Evolutionary conservation across 1,284 basidiomycete genomes (phyloP).

Genomic region (Pterulicium gracile): DNA sequence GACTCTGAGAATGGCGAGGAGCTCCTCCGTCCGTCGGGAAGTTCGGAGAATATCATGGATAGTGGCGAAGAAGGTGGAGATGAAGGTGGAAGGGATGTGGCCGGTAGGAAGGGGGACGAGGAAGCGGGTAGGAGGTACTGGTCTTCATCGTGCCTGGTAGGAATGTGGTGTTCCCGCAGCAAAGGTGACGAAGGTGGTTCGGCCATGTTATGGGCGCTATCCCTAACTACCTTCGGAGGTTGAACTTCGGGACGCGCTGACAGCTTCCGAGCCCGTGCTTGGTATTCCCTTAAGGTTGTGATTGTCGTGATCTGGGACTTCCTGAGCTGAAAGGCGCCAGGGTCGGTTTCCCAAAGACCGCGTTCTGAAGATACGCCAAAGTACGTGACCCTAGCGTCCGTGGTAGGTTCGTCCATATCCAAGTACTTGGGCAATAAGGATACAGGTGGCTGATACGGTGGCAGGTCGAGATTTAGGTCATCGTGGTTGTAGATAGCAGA

Average conservation of each 20-base stretch:
- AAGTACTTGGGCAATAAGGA: neutral
- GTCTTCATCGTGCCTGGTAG: too few relatives aligned
- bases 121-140: constrained; percentile 14
- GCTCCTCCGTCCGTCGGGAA: neutral
- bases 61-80: constrained; percentile 21
- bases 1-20: neutral
- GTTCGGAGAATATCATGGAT: constrained; percentile 13
- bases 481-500: neutral
- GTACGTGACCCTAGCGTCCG: constrained; percentile 27
- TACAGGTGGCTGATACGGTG: neutral
- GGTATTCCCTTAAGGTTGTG: too few relatives aligned
- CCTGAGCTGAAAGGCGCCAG: too few relatives aligned
- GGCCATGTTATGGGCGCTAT: too few relatives aligned
- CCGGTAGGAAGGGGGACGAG: constrained; percentile 26
- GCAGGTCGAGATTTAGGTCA: neutral
- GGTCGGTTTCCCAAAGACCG: constrained; percentile 40
- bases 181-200: too few relatives aligned
- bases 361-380: constrained; percentile 41
- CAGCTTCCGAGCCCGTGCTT: too few relatives aligned
- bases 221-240: too few relatives aligned
- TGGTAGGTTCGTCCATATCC: neutral
- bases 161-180: too few relatives aligned
- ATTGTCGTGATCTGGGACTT: too few relatives aligned
- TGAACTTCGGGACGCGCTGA: too few relatives aligned
- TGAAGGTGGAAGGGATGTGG: constrained; percentile 24